Conservation (phyloP, 2,329 filamentous ascomycete species). For the Aspergillus sp. region DNA sequence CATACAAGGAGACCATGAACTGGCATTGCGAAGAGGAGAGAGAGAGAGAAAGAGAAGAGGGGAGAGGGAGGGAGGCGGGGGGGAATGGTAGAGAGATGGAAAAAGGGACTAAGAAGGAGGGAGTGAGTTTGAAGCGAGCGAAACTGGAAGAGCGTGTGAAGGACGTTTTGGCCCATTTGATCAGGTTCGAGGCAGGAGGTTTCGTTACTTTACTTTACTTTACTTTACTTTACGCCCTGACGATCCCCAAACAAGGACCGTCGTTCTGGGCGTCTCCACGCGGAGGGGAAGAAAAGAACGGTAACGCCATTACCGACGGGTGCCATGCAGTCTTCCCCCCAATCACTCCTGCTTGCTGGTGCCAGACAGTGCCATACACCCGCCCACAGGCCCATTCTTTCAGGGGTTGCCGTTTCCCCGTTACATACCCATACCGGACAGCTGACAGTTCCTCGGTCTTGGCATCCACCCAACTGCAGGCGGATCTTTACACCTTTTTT, state of each 20-base stretch:
- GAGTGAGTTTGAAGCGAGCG: conserved; percentile 2
- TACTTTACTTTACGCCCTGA: conserved; percentile 20
- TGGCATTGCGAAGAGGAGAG: conserved; percentile 16
- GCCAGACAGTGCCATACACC: not conserved
- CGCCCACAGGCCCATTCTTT: not conserved
- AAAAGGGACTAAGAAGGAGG: conserved; percentile 1
- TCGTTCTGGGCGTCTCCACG: conserved; percentile 20
- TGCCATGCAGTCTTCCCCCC: not conserved
- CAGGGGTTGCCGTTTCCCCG: conserved; percentile 3
- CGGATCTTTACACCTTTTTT: not conserved
- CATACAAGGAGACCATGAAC: conserved; percentile 14
- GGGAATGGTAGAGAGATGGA: not conserved
- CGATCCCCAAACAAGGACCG: conserved; percentile 23
- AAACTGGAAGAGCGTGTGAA: not conserved
- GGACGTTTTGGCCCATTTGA: conserved; percentile 1
- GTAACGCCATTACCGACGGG: conserved; percentile 9
- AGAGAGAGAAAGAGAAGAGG: not conserved
- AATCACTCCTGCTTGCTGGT: not conserved
- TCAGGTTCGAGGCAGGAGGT: conserved; percentile 11
- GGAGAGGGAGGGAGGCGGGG: not conserved
- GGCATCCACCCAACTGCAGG: not conserved
- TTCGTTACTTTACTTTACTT: not conserved
- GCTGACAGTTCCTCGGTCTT: conserved; percentile 1
- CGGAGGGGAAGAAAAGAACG: conserved; percentile 2
- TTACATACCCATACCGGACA: conserved; percentile 3